A percentile compares a stretch with the other conserved stretches of the same genome.
Evolutionary conservation across 2,329 filamentous ascomycete species (phyloP).

Genomic region (Pseudocercospora crystallina): DNA sequence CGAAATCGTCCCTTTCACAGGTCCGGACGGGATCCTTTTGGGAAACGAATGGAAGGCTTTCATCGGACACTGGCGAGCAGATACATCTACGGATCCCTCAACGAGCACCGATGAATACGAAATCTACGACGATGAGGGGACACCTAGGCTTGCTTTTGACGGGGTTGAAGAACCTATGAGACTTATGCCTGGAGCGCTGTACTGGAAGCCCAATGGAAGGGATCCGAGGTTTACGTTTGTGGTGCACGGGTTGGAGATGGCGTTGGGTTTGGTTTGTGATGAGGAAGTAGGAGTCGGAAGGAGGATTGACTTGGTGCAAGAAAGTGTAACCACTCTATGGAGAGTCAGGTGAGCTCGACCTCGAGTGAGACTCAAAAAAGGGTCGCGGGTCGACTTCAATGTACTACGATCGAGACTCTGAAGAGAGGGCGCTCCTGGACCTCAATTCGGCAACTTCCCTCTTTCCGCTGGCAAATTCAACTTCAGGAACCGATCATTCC

Average conservation of each 20-base stretch:
- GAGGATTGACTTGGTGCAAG: conserved; percentile 15
- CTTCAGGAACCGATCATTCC: too few relatives aligned
- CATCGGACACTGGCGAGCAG: conserved; percentile 11
- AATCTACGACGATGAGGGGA: conserved; percentile 9
- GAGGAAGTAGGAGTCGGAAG: background rate
- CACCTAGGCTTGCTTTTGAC: conserved; percentile 12
- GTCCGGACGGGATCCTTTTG: conserved; percentile 6
- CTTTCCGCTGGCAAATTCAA: too few relatives aligned
- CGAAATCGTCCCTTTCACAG: conserved; percentile 13
- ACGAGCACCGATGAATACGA: conserved; percentile 3
- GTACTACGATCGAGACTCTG: too few relatives aligned
- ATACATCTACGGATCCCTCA: background rate
- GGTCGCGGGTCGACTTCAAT: too few relatives aligned
- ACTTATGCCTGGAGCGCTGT: background rate
- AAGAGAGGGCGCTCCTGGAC: too few relatives aligned
- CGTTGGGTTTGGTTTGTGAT: conserved; percentile 11
- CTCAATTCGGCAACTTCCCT: too few relatives aligned
- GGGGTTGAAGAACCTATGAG: conserved; percentile 6
- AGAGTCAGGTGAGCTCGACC: too few relatives aligned
- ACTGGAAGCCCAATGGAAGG: background rate
- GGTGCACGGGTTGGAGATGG: conserved; percentile 14
- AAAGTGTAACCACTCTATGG: too few relatives aligned
- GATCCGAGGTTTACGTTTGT: conserved; percentile 15
- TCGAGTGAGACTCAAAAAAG: too few relatives aligned
- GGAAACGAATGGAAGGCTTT: conserved; percentile 7